Evolutionary conservation across 257 asterid species (phyloP).

Genomic region (Anisodus acutangulus): DNA sequence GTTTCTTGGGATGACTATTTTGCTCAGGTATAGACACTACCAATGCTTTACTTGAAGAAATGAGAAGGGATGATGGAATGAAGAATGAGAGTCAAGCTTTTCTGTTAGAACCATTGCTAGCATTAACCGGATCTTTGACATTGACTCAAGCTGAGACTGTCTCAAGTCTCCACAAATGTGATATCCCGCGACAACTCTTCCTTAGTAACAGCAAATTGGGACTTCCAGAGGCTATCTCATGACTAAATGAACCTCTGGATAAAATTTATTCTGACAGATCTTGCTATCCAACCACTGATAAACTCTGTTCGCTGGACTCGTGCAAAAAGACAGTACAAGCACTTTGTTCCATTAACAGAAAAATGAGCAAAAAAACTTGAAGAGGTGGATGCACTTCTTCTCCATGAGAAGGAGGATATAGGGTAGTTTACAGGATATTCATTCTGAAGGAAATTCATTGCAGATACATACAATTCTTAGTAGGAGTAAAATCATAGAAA

Average conservation of each 20-base stretch:
- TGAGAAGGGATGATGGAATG: constrained; percentile 55
- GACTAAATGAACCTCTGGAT: constrained; percentile 40
- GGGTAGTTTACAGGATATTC: constrained; percentile 21
- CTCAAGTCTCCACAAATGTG: constrained; percentile 61
- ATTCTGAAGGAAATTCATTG: constrained; percentile 19
- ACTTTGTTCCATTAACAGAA: neutral
- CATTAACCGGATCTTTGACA: constrained; percentile 56
- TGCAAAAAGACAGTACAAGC: neutral
- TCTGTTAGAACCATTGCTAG: constrained; percentile 60
- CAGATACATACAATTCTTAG: constrained; percentile 11
- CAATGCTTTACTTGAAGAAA: constrained; percentile 66
- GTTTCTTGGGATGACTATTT: neutral
- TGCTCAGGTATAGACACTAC: constrained; percentile 76
- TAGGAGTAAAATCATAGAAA: constrained; percentile 19
- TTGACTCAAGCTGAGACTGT: constrained; percentile 64
- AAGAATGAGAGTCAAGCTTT: constrained; percentile 60
- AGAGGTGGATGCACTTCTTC: constrained; percentile 22
- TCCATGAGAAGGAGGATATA: constrained; percentile 12
- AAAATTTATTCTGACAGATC: constrained; percentile 22
- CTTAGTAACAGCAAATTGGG: constrained; percentile 49
- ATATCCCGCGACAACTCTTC: constrained; percentile 58
- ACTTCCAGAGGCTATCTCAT: constrained; percentile 66
- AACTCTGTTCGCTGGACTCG: constrained; percentile 2
- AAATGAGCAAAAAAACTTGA: constrained; percentile 16
- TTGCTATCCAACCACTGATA: constrained; percentile 36